A percentile compares a stretch with the other conserved stretches of the same genome.
phyloP scores from a whole-genome alignment of 768 basidiomycete genomes.

The Mycena leptocephala region DNA sequence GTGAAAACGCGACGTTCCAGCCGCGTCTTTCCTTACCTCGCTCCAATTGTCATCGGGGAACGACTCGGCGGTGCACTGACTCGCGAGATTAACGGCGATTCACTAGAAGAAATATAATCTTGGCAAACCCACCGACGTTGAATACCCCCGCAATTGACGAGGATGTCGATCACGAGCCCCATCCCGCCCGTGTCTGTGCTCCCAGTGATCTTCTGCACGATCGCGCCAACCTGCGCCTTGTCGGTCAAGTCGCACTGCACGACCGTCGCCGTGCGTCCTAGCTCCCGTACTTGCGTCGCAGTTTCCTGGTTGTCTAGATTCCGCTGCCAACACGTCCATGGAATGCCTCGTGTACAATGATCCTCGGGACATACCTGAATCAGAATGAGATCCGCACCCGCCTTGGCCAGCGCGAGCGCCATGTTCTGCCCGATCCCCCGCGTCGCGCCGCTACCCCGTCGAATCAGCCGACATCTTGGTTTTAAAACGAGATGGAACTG shows the following conservation, averaged over 20 bases:
- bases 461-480: not conserved
- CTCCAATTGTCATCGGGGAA: slow-evolving; percentile 67
- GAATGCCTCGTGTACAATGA: not conserved
- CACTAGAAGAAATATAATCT: not conserved
- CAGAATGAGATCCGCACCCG: slow-evolving; percentile 40
- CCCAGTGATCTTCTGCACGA: slow-evolving; percentile 36
- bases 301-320: slow-evolving; percentile 33
- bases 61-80: slow-evolving; percentile 49
- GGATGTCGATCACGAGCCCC: slow-evolving; percentile 55
- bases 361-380: slow-evolving; percentile 33
- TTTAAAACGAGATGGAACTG: not conserved
- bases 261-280: slow-evolving; percentile 34
- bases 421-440: slow-evolving; percentile 41
- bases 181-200: slow-evolving; percentile 11
- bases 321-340: slow-evolving; percentile 13
- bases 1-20: not conserved
- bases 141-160: slow-evolving; percentile 66
- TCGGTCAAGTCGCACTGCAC: slow-evolving; percentile 38
- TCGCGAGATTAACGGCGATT: not conserved
- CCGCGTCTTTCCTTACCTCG: slow-evolving; percentile 46
- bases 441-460: slow-evolving; percentile 31
- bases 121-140: slow-evolving; percentile 45
- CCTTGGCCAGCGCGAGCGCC: slow-evolving; percentile 40
- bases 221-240: slow-evolving; percentile 23
- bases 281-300: slow-evolving; percentile 14